A percentile compares a stretch with the other conserved stretches of the same genome.
Conservation (phyloP, 352 stramenopile species). For the Globisporangium parvum region DNA sequence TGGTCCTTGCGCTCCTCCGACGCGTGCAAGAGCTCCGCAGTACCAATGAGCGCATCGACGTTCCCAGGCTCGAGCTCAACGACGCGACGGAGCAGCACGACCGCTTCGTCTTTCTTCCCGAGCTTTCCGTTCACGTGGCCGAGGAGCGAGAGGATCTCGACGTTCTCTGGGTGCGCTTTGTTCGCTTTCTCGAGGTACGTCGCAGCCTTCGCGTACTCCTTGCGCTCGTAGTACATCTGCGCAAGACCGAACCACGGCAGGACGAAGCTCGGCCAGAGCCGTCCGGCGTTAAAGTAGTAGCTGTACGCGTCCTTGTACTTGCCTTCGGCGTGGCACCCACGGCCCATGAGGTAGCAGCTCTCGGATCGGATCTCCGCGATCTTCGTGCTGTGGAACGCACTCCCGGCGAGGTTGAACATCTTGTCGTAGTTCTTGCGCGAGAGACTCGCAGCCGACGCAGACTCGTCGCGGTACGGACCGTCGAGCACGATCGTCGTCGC, state of each 20-base stretch:
- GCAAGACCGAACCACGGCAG: slow-evolving; percentile 80
- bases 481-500: slow-evolving; percentile 66
- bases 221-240: slow-evolving; percentile 89
- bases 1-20: slow-evolving; percentile 84
- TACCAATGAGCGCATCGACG: slow-evolving; percentile 78
- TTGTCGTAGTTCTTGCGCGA: slow-evolving; percentile 89
- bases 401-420: slow-evolving; percentile 86
- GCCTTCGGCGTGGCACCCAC: slow-evolving; percentile 91
- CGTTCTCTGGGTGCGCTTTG: slow-evolving; percentile 85
- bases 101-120: slow-evolving; percentile 75
- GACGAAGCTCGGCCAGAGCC: slow-evolving; percentile 83
- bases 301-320: slow-evolving; percentile 95
- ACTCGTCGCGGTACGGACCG: slow-evolving; percentile 76
- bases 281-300: slow-evolving; percentile 94
- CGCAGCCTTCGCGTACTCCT: slow-evolving; percentile 75
- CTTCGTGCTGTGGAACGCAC: slow-evolving; percentile 86
- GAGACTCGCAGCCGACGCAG: slow-evolving; percentile 47
- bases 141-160: slow-evolving; percentile 78
- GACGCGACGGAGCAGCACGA: slow-evolving; percentile 72
- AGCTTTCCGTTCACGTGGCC: slow-evolving; percentile 79
- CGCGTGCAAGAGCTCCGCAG: slow-evolving; percentile 69
- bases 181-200: slow-evolving; percentile 87
- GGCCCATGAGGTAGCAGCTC: slow-evolving; percentile 94
- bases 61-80: slow-evolving; percentile 84
- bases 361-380: slow-evolving; percentile 92